A percentile compares a stretch with the other conserved stretches of the same genome.
Evolutionary conservation across 257 asterid species (phyloP).

Genomic region (Scutellaria barbata): DNA sequence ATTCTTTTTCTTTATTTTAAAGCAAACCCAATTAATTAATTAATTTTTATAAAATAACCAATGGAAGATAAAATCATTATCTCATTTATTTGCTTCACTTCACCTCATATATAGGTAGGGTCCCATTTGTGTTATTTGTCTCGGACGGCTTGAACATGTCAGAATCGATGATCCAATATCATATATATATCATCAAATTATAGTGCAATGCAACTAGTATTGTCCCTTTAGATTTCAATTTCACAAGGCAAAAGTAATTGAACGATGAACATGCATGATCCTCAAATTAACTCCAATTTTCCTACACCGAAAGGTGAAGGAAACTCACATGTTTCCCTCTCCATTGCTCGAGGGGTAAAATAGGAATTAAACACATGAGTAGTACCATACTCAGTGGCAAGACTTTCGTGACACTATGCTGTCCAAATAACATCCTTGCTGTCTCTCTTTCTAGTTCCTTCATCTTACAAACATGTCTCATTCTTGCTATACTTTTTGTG

Average conservation of each 20-base stretch:
- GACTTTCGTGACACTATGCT: constrained; percentile 69
- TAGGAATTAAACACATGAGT: constrained; percentile 27
- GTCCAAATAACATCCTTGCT: constrained; percentile 32
- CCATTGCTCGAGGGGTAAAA: constrained; percentile 24
- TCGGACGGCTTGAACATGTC: no score
- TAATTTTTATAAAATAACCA: no score
- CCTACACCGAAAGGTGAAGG: constrained; percentile 53
- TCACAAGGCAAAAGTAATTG: constrained; percentile 12
- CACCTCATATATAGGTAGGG: no score
- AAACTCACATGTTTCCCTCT: constrained; percentile 63
- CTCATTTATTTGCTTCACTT: no score
- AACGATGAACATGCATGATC: neutral
- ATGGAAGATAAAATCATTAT: no score
- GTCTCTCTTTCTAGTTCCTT: constrained; percentile 28
- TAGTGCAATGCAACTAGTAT: neutral
- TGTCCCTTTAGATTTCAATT: neutral
- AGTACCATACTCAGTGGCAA: constrained; percentile 44
- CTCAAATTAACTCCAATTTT: constrained; percentile 13
- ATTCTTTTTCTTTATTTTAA: no score
- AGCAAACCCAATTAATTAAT: no score
- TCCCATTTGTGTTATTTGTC: no score
- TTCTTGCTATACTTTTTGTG: constrained; percentile 36
- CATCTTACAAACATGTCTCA: constrained; percentile 33
- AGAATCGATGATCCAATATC: no score
- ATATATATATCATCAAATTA: neutral